Evolutionary conservation across 768 basidiomycete genomes (phyloP), one percentile per base, ranked within the genome.

Genomic region (Phylloporus arenicola): DNA sequence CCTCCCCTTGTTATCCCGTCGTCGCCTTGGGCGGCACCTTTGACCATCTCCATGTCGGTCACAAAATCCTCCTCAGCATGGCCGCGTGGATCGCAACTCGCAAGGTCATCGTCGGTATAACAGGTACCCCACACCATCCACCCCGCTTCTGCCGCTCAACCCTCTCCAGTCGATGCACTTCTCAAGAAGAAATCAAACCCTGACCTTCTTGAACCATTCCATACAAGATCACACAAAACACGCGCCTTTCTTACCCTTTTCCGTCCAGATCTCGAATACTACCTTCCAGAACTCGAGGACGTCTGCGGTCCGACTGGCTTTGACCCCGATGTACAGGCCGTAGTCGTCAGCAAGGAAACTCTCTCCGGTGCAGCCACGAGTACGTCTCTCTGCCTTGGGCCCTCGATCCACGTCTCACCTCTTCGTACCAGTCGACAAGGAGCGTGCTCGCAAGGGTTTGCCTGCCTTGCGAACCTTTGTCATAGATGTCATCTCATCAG

Each of bases 11-110:
- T 12, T 78, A 71, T 62, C 86, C 85, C 12, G 88, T 92, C 45
- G 81, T 86, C n/a, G 87, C 83, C 0, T 75, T 97, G 8, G 95
- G 96, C 6, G 96, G 96, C 0, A 98, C 96, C 0, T 98, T 98
- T 68, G 96, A 99, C 69, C 96, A 98, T 66, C 80, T 99, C 14
- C 96, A 99, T 64, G 82, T 92, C 4, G 96, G 95, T 0, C 96
- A 99, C 72, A 96, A 96, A 70, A 94, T 99, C 52, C 80, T 99
- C 25, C 79, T 99, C 11, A 89, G 91, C 61, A 92, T 96, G 83
- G 86, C 82, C 12, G 83, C 89, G 1, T 92, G 86, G 78, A 83
- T 98, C 49, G 76, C 93, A 0, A 64, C 70, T 39, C 67, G 76
- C 54, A 93, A 92, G 67, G 70, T 98, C 60, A 90, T 98, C 53